phyloP scores from a whole-genome alignment of 768 basidiomycete genomes.

The Nidularia pulvinata region DNA sequence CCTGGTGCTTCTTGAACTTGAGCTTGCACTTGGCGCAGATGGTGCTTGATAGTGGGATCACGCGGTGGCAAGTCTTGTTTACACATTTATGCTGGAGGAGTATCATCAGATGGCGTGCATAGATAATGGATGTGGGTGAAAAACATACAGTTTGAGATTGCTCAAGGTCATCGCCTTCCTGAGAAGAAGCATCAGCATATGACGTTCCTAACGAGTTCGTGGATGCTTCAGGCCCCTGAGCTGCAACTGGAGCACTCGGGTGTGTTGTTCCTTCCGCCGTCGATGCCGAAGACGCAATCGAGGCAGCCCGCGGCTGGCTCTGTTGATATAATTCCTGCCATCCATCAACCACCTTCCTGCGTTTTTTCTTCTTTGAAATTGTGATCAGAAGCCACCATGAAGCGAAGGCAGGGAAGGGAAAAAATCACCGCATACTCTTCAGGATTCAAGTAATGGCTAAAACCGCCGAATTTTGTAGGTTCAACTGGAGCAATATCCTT shows the following conservation, averaged over 20 bases:
- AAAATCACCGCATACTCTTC: neutral
- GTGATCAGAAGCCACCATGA: neutral
- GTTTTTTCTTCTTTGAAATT: conserved; percentile 9
- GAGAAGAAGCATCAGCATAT: neutral
- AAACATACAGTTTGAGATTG: neutral
- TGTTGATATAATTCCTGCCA: conserved; percentile 1
- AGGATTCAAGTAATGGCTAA: neutral
- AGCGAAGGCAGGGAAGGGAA: neutral
- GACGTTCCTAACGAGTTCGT: neutral
- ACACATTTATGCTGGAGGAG: conserved; percentile 13
- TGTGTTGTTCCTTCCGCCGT: neutral
- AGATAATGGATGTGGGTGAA: neutral
- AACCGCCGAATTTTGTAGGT: neutral
- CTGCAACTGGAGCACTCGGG: neutral
- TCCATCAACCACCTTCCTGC: conserved; percentile 13
- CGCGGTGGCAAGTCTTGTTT: conserved; percentile 37
- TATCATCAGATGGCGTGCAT: neutral
- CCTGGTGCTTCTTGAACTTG: conserved; percentile 43
- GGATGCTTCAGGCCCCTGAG: neutral
- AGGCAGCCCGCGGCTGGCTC: neutral
- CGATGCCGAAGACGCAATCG: neutral
- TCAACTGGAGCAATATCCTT: neutral
- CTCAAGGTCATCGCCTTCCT: no score
- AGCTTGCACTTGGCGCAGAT: conserved; percentile 43
- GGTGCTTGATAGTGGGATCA: conserved; percentile 21